phyloP scores from a whole-genome alignment of 371 early-diverging fungal genomes.

The Lichtheimia ramosa region DNA sequence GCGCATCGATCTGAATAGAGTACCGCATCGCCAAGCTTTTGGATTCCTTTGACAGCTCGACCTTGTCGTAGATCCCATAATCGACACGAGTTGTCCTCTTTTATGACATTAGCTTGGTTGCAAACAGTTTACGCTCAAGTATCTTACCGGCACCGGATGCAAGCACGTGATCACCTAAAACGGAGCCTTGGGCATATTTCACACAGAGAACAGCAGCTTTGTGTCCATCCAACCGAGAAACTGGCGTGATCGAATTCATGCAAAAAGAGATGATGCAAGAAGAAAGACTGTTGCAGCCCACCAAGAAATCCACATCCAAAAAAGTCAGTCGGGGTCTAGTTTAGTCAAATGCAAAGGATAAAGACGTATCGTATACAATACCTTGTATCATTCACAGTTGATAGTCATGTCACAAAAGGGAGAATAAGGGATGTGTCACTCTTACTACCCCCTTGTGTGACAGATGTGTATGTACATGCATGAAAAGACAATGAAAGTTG shows the following conservation, averaged over 20 bases:
- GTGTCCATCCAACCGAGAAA: constrained; percentile 16
- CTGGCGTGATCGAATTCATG: constrained; percentile 5
- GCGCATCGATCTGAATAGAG: not conserved
- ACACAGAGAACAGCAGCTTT: constrained; percentile 16
- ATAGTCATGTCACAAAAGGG: no score
- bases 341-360: no score
- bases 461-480: no score
- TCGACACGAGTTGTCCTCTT: constrained; percentile 49
- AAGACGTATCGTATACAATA: no score
- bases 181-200: constrained; percentile 3
- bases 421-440: no score
- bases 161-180: constrained; percentile 12
- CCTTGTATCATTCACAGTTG: no score
- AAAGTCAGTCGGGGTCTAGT: no score
- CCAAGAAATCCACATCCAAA: no score
- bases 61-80: constrained; percentile 38
- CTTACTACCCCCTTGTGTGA: no score
- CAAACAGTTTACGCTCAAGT: no score
- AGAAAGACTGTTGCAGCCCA: not conserved
- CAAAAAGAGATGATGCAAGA: not conserved
- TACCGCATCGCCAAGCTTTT: constrained; percentile 32
- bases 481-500: no score
- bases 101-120: not conserved
- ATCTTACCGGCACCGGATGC: constrained; percentile 24
- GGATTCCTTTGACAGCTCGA: constrained; percentile 32